Evolutionary conservation across 208 protist genomes (phyloP).

Genomic region (Blechomonas ayalai): DNA sequence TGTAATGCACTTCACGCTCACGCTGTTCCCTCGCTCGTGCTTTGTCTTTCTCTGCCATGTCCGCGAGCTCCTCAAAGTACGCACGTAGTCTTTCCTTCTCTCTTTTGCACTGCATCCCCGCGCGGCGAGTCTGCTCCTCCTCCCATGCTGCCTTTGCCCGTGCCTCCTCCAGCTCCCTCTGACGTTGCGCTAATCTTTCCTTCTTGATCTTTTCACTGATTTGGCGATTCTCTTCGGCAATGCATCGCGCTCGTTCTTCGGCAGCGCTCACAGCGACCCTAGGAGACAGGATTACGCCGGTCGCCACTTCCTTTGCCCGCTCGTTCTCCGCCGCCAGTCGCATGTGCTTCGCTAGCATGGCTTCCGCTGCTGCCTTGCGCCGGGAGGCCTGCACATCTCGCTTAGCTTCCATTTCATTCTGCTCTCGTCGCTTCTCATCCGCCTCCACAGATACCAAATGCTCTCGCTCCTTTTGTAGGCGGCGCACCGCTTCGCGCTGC

Average conservation of each 20-base stretch:
- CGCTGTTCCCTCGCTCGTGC: neutral
- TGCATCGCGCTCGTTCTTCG: slow-evolving; percentile 3
- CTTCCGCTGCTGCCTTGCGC: slow-evolving; percentile 1
- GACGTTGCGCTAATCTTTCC: slow-evolving; percentile 2
- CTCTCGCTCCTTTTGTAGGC: slow-evolving; percentile 8
- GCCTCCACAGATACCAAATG: slow-evolving; percentile 8
- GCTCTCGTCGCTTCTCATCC: slow-evolving; percentile 1
- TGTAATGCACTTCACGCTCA: neutral
- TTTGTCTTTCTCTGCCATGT: slow-evolving; percentile 2
- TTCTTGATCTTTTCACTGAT: slow-evolving; percentile 6
- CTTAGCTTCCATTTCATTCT: slow-evolving; percentile 3
- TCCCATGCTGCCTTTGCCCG: slow-evolving; percentile 1
- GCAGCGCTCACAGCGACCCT: neutral
- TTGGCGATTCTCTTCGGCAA: slow-evolving; percentile 7
- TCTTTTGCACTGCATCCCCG: slow-evolving; percentile 6
- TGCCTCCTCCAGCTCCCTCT: neutral
- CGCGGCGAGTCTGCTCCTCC: neutral
- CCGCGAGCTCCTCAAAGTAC: neutral
- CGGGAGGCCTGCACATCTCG: neutral
- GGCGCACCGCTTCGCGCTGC: slow-evolving; percentile 6
- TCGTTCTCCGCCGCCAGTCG: neutral
- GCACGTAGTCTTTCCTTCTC: neutral
- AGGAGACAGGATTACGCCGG: slow-evolving; percentile 4
- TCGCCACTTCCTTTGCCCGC: neutral
- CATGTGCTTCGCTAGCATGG: slow-evolving; percentile 2